Percentiles rank a stretch among this genome's conserved stretches.
Evolutionary conservation across 1,139 yeast genomes (phyloP).

Genomic region (Blastobotrys malaysiensis): DNA sequence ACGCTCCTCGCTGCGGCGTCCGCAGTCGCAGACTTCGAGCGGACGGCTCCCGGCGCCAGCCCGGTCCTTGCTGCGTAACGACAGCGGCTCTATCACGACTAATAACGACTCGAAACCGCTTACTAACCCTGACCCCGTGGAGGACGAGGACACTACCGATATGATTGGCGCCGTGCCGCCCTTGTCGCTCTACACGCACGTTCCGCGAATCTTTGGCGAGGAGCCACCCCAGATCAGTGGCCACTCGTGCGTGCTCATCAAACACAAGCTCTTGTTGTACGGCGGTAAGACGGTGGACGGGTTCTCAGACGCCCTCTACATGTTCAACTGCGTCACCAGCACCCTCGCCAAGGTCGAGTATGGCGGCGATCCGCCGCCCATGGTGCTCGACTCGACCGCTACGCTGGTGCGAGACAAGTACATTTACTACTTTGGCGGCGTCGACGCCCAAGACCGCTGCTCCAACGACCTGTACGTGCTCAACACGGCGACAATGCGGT

Average conservation of each 20-base stretch:
- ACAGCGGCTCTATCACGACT: background rate
- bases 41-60: background rate
- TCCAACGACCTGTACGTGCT: conserved; percentile 18
- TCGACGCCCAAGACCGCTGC: conserved; percentile 14
- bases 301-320: conserved; percentile 17
- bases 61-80: background rate
- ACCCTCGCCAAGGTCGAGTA: conserved; percentile 15
- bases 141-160: background rate
- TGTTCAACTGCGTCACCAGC: conserved; percentile 22
- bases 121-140: background rate
- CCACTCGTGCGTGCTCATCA: conserved; percentile 18
- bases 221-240: conserved; percentile 25
- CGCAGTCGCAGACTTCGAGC: background rate
- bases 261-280: conserved; percentile 18
- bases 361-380: conserved; percentile 19
- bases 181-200: conserved; percentile 21
- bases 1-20: background rate
- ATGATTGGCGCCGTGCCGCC: conserved; percentile 18
- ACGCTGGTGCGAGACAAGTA: conserved; percentile 12
- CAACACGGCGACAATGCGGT: conserved; percentile 14
- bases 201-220: conserved; percentile 22
- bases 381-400: conserved; percentile 19
- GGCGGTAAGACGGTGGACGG: conserved; percentile 23
- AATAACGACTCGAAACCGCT: background rate
- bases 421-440: conserved; percentile 25